phyloP scores from a whole-genome alignment of 768 basidiomycete genomes.

The Pisolithus microcarpus region DNA sequence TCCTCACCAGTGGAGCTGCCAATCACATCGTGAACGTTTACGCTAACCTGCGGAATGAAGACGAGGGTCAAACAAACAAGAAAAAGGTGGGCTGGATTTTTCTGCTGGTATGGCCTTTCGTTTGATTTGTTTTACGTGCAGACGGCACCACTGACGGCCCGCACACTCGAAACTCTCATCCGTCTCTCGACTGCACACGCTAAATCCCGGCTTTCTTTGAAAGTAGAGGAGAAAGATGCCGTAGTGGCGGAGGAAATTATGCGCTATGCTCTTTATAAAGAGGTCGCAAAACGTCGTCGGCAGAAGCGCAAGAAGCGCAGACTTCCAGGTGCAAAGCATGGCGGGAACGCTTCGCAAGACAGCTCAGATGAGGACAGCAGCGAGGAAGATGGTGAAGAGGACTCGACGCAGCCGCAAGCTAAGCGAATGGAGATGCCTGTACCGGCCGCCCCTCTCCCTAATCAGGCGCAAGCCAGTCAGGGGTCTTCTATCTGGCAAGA shows the following conservation, averaged over 20 bases:
- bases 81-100: conserved; percentile 54
- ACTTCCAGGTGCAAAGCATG: conserved; percentile 50
- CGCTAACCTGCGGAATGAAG: conserved; percentile 85
- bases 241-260: conserved; percentile 89
- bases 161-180: conserved; percentile 97
- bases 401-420: conserved; percentile 6
- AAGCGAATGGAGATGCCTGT: conserved; percentile 46
- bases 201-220: conserved; percentile 82
- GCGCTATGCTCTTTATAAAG: conserved; percentile 95
- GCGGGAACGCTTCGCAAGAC: conserved; percentile 38
- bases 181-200: conserved; percentile 98
- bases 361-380: conserved; percentile 39
- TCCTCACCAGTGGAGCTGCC: conserved; percentile 86
- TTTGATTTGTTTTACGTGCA: conserved; percentile 27
- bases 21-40: conserved; percentile 93
- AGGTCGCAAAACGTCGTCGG: conserved; percentile 74
- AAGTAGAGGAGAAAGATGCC: conserved; percentile 82
- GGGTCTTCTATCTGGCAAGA: conserved; percentile 58
- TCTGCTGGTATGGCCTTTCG: background rate
- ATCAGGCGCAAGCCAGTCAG: conserved; percentile 28
- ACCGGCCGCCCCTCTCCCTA: conserved; percentile 21
- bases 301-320: conserved; percentile 78
- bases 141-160: conserved; percentile 96
- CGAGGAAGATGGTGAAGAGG: conserved; percentile 29
- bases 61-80: conserved; percentile 72